Conservation (phyloP, 2,329 filamentous ascomycete species). For the Aspergillus novoparasiticus region DNA sequence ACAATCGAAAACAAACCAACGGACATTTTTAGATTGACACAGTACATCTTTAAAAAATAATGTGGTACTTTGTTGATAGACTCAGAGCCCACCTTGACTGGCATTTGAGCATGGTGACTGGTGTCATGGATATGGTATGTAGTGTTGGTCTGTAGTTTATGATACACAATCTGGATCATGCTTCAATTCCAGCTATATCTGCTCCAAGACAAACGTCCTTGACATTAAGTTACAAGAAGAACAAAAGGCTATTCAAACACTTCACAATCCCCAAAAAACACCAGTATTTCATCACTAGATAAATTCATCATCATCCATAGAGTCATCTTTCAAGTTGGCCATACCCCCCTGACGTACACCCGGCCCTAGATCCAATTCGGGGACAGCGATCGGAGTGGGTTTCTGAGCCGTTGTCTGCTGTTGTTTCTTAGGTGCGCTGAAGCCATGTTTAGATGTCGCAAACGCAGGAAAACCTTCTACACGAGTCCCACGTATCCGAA, state of each 20-base stretch:
- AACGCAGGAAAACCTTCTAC: constrained; percentile 23
- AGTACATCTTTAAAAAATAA: not conserved
- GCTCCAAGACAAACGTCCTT: not conserved
- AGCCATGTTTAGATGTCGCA: constrained; percentile 10
- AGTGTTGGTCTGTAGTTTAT: not conserved
- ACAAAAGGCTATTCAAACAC: not conserved
- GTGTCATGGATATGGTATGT: not conserved
- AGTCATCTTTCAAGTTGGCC: constrained; percentile 17
- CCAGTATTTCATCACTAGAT: constrained; percentile 21
- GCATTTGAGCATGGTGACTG: not conserved
- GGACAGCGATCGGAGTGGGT: constrained; percentile 8
- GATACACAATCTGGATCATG: not conserved
- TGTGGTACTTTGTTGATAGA: not conserved
- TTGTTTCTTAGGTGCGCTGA: constrained; percentile 1
- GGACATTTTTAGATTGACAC: not conserved
- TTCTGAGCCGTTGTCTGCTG: not conserved
- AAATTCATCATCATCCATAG: constrained; percentile 39
- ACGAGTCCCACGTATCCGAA: constrained; percentile 33
- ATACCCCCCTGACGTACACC: constrained; percentile 15
- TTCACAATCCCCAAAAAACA: not conserved
- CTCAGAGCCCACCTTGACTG: not conserved
- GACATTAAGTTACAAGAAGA: not conserved
- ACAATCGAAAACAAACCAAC: too few species aligned
- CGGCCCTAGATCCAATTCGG: constrained; percentile 11
- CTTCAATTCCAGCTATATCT: not conserved